These are phyloP conservation scores for Typha latifolia DNA, from an alignment of 176 grass and related monocot genomes.

Conservation along the genomic window DNA sequence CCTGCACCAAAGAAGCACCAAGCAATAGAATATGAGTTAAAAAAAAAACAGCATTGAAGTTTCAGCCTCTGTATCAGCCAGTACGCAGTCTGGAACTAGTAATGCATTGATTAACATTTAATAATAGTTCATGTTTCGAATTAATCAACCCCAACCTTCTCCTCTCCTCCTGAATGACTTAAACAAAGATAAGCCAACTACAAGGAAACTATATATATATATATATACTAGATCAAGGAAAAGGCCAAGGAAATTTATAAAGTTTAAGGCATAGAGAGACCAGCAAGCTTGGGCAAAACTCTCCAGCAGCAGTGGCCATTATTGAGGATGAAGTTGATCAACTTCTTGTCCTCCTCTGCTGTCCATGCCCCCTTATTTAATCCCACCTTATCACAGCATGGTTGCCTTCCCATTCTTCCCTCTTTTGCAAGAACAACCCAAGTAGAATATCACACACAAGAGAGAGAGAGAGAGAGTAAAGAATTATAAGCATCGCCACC, in stretches of 20 bases:
- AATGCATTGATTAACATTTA: no score
- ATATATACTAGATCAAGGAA: not conserved
- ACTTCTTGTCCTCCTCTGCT: constrained; percentile 63
- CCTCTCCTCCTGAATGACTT: no score
- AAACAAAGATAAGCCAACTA: no score
- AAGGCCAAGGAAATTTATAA: not conserved
- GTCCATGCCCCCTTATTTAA: constrained; percentile 85
- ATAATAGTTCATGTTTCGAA: no score
- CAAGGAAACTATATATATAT: no score
- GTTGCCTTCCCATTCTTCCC: constrained; percentile 56
- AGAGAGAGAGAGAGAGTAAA: constrained; percentile 12
- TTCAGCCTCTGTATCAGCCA: no score
- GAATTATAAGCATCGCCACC: constrained; percentile 32
- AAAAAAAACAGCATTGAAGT: no score
- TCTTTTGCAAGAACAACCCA: not conserved
- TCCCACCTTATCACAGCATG: constrained; percentile 82
- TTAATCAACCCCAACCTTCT: no score
- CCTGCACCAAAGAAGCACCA: constrained; percentile 20
- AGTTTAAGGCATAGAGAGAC: constrained; percentile 5
- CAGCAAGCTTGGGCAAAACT: constrained; percentile 77
- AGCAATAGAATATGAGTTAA: not conserved
- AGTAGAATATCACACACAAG: not conserved
- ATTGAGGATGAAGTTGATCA: constrained; percentile 60
- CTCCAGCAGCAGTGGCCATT: constrained; percentile 78
- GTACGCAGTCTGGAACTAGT: no score